These are phyloP conservation scores for Terana coerulea DNA, from an alignment of 768 basidiomycete species.

Conservation along the genomic window DNA sequence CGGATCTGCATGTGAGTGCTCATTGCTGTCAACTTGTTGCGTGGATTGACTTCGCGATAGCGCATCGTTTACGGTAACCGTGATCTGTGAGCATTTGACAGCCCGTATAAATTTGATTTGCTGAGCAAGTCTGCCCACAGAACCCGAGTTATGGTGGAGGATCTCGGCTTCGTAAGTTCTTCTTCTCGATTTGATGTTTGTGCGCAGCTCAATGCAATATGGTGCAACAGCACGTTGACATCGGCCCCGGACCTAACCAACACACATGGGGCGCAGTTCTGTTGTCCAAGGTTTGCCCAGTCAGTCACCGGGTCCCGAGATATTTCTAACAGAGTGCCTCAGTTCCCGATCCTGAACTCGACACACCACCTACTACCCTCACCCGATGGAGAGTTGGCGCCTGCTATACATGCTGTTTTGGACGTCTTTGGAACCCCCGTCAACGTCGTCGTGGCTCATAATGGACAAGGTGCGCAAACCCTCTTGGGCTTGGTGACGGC, in stretches of 20 bases:
- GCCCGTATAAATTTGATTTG: neutral
- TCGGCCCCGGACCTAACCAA: slow-evolving; percentile 83
- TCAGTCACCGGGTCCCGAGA: neutral
- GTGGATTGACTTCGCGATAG: slow-evolving; percentile 28
- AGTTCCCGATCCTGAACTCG: slow-evolving; percentile 88
- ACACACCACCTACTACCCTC: slow-evolving; percentile 86
- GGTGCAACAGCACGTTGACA: slow-evolving; percentile 82
- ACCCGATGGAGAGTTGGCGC: slow-evolving; percentile 81
- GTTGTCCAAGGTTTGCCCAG: slow-evolving; percentile 69
- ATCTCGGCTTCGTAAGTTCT: slow-evolving; percentile 73
- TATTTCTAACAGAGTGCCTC: slow-evolving; percentile 4
- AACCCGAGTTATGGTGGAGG: slow-evolving; percentile 71
- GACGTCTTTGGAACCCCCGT: slow-evolving; percentile 76
- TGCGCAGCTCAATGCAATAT: too few relatives aligned
- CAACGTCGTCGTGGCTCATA: slow-evolving; percentile 84
- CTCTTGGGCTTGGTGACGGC: too few relatives aligned
- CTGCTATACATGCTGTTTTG: slow-evolving; percentile 83
- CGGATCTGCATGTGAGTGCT: slow-evolving; percentile 76
- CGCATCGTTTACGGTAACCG: slow-evolving; percentile 79
- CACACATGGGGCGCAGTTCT: slow-evolving; percentile 90
- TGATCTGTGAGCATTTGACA: slow-evolving; percentile 54
- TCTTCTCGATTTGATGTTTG: too few relatives aligned
- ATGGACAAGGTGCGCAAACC: slow-evolving; percentile 71
- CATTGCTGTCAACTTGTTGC: neutral
- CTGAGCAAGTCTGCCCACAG: slow-evolving; percentile 32